Evolutionary conservation across 2,329 filamentous ascomycete genomes (phyloP), one percentile per base, ranked within the genome.

Genomic region (Aspergillus viridinutans): DNA sequence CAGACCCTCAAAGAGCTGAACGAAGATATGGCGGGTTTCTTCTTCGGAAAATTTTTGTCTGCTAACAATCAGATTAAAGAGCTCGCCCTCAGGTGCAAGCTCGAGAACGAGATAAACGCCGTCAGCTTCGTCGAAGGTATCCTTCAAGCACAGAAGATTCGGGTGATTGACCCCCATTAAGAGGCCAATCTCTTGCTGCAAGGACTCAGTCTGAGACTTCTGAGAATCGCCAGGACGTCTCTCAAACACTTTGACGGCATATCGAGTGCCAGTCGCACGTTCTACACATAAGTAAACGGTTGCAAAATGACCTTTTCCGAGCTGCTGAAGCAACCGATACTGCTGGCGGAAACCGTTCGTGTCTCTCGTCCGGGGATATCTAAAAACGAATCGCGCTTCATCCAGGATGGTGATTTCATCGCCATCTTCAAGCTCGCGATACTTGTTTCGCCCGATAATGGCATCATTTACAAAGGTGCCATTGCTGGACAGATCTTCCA

Each of bases 101-200:
- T 99, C 94, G 50, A 97, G 78, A 10, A 99, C 88, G 45, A 99
- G 80, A 71, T 96, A 97, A 21, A 97, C 91, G 1, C 90, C 90
- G 64, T 94, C 91, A 50, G 83, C 83, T 72, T 99, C 94, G 68
- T 96, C 90, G 71, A 96, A 99, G 0, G 92, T 96, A 64, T 96
- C 92, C 73, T 96, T 97, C 55, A 99, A 80, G 71, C 92, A 97
- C 14, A 99, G 81, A 53, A 99, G 83, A 64, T 95, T 94, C 3
- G 92, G 90, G 73, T 99, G 94, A 70, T 90, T 96, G 59, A 99
- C 91, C n/a, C 92, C 86, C 92, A 96, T 97, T 59, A 99, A 78
- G 17, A 99, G 90, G 23, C 90, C 93, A 70, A 99, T 96, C 73
- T 99, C 95, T 72, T 97, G 92, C 71, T 97, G 91, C 49, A 97